These are phyloP conservation scores for Mrakia blollopis DNA, from an alignment of 768 basidiomycete species.

Conservation along the genomic window DNA sequence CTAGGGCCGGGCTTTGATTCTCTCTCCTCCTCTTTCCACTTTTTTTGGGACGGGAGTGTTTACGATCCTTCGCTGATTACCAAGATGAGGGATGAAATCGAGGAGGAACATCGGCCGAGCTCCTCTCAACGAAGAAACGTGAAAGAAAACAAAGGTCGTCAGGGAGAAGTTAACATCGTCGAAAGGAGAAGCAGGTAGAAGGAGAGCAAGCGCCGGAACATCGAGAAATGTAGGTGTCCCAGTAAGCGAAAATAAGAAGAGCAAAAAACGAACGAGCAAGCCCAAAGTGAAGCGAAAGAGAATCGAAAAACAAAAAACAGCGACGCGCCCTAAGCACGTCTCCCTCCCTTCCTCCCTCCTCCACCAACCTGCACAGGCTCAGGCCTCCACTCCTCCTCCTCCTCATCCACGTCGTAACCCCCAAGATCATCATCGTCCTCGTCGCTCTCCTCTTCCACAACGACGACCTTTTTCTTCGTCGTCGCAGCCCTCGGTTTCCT, in stretches of 20 bases:
- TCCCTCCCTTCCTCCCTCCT: neutral
- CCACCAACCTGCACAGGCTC: slow-evolving; percentile 2
- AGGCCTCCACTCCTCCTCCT: slow-evolving; percentile 19
- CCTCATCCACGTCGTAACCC: slow-evolving; percentile 1
- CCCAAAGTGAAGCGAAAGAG: neutral
- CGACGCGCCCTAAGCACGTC: neutral
- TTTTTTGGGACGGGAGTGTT: too few relatives aligned
- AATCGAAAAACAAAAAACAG: neutral
- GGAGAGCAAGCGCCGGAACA: neutral
- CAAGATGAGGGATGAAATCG: too few relatives aligned
- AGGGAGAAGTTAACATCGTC: too few relatives aligned
- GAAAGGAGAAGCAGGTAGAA: neutral
- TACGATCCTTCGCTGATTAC: too few relatives aligned
- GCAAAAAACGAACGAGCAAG: too few relatives aligned
- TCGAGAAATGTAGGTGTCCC: neutral
- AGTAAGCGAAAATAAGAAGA: neutral
- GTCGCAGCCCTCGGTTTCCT: neutral
- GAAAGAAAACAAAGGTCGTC: too few relatives aligned
- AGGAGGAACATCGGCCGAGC: too few relatives aligned
- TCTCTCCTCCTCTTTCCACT: too few relatives aligned
- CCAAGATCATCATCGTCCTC: slow-evolving; percentile 18
- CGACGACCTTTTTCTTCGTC: neutral
- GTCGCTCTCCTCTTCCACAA: neutral
- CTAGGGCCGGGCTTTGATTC: too few relatives aligned
- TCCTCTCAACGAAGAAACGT: too few relatives aligned